Conservation (phyloP, 768 basidiomycete species). For the Rhizopogon vulgaris region DNA sequence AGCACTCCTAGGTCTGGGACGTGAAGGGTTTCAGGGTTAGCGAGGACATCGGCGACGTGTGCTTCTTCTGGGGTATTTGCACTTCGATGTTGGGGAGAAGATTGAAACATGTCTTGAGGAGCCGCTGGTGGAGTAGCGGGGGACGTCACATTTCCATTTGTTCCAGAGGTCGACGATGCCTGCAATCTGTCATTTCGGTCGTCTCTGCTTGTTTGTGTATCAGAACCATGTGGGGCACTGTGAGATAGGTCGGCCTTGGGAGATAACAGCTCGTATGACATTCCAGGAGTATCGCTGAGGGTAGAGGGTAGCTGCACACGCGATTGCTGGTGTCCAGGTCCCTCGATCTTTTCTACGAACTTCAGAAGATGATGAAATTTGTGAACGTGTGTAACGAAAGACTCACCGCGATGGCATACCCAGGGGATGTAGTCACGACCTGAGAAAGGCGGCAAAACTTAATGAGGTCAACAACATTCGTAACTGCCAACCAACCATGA, state of each 20-base stretch:
- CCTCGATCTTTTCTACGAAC: conserved; percentile 18
- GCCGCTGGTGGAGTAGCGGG: conserved; percentile 9
- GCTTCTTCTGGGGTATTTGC: conserved; percentile 13
- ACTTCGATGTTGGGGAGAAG: conserved; percentile 2
- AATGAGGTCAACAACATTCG: background rate
- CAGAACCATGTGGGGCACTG: conserved; percentile 11
- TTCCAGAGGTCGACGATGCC: conserved; percentile 19
- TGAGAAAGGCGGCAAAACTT: conserved; percentile 19
- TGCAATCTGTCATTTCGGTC: conserved; percentile 9
- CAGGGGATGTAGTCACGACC: conserved; percentile 64
- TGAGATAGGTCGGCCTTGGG: conserved; percentile 9
- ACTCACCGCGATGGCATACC: conserved; percentile 43
- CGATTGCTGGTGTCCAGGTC: conserved; percentile 10
- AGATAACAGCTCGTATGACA: conserved; percentile 21
- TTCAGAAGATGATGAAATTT: conserved; percentile 3
- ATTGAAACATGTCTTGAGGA: conserved; percentile 9
- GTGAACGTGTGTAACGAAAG: conserved; percentile 6
- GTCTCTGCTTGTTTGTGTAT: background rate
- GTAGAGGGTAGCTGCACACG: conserved; percentile 11
- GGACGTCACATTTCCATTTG: conserved; percentile 8
- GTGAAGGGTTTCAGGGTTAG: conserved; percentile 7
- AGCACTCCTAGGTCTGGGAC: conserved; percentile 2
- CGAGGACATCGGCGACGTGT: conserved; percentile 8
- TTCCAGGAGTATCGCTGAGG: conserved; percentile 20
- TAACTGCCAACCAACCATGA: conserved; percentile 43